phyloP scores from a whole-genome alignment of 2,329 filamentous ascomycete genomes.

The Ophiosphaerella narmari region DNA sequence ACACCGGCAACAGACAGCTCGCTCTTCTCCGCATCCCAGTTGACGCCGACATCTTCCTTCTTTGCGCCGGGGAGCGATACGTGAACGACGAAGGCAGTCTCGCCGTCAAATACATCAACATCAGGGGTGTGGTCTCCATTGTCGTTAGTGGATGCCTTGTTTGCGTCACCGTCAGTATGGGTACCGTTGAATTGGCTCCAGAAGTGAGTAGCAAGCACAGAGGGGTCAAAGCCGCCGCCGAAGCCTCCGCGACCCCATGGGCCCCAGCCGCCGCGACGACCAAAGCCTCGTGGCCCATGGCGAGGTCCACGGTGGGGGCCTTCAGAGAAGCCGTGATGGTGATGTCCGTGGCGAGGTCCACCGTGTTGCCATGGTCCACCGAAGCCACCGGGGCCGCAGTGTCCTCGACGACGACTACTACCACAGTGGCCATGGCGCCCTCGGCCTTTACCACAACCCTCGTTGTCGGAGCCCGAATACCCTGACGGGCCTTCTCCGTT shows the following conservation, averaged over 20 bases:
- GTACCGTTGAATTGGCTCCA: slow-evolving; percentile 37
- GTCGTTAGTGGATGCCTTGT: slow-evolving; percentile 15
- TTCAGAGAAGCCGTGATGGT: slow-evolving; percentile 5
- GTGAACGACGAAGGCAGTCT: slow-evolving; percentile 67
- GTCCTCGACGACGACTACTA: slow-evolving; percentile 22
- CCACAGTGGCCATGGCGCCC: slow-evolving; percentile 27
- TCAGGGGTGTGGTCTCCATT: slow-evolving; percentile 62
- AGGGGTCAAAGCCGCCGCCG: slow-evolving; percentile 26
- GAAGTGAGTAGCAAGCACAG: slow-evolving; percentile 40
- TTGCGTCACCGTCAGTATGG: slow-evolving; percentile 15
- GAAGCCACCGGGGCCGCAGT: slow-evolving; percentile 27
- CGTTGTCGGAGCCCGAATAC: slow-evolving; percentile 31
- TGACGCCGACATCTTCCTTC: slow-evolving; percentile 77
- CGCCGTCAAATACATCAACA: slow-evolving; percentile 76
- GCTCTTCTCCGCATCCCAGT: slow-evolving; percentile 72
- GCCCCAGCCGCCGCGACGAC: slow-evolving; percentile 31
- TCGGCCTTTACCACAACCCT: slow-evolving; percentile 19
- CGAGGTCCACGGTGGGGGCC: slow-evolving; percentile 7
- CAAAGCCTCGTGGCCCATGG: slow-evolving; percentile 9
- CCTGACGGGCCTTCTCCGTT: slow-evolving; percentile 39
- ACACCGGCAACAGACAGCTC: slow-evolving; percentile 72
- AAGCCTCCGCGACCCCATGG: slow-evolving; percentile 26
- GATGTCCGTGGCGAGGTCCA: slow-evolving; percentile 18
- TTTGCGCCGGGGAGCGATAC: slow-evolving; percentile 75
- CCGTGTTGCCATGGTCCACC: slow-evolving; percentile 23